Evolutionary conservation across 257 asterid genomes (phyloP).

Genomic region (Catharanthus roseus): DNA sequence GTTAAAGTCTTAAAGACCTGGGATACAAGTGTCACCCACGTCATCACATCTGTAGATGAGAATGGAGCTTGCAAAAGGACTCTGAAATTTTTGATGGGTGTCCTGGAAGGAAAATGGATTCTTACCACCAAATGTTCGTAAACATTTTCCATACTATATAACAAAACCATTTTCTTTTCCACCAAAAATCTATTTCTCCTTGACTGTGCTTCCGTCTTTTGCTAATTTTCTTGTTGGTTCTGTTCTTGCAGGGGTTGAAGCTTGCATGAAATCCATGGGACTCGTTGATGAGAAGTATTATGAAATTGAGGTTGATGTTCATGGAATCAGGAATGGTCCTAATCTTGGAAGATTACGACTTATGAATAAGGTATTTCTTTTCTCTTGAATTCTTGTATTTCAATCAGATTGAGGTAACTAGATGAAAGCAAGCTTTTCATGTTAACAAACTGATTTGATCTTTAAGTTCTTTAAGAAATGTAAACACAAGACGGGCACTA

Average conservation of each 20-base stretch:
- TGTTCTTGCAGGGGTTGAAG: slow-evolving; percentile 60
- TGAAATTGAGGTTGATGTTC: slow-evolving; percentile 72
- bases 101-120: slow-evolving; percentile 93
- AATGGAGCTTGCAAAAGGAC: slow-evolving; percentile 87
- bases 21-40: slow-evolving; percentile 74
- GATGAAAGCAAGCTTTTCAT: not conserved
- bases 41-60: slow-evolving; percentile 73
- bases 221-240: not conserved
- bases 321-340: slow-evolving; percentile 76
- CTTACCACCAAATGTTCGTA: slow-evolving; percentile 66
- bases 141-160: not conserved
- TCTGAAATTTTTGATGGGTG: slow-evolving; percentile 81
- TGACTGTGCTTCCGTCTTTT: not conserved
- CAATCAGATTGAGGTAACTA: not conserved
- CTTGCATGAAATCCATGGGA: slow-evolving; percentile 61
- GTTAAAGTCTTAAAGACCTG: slow-evolving; percentile 59
- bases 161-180: not conserved
- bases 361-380: slow-evolving; percentile 51
- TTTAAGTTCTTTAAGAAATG: no score
- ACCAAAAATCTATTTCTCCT: not conserved
- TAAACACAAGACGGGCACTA: not conserved
- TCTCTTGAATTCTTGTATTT: not conserved
- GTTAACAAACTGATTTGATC: not conserved
- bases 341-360: slow-evolving; percentile 73
- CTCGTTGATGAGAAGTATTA: slow-evolving; percentile 58